A percentile compares a stretch with the other conserved stretches of the same genome.
phyloP scores from a whole-genome alignment of 805 yeast genomes.

The Metschnikowia rubicola region DNA sequence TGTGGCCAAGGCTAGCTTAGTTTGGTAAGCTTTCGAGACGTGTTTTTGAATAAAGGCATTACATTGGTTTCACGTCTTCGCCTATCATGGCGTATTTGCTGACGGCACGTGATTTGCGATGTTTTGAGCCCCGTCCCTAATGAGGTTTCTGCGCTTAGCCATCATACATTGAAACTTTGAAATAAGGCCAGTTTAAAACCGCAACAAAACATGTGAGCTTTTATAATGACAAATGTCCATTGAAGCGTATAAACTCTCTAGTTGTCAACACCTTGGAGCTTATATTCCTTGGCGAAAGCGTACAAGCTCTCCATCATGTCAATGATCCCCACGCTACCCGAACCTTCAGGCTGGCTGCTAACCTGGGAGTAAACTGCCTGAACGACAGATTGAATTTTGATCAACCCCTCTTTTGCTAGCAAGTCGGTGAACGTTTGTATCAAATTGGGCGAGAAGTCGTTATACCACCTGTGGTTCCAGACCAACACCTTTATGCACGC shows the following conservation, averaged over 20 bases:
- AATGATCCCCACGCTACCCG: constrained; percentile 43
- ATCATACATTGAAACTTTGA: too few relatives aligned
- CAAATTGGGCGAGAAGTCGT: constrained; percentile 76
- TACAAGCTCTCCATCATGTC: constrained; percentile 54
- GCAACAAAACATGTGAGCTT: too few relatives aligned
- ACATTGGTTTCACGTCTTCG: neutral
- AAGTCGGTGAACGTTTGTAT: constrained; percentile 55
- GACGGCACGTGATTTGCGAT: constrained; percentile 4
- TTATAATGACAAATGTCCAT: neutral
- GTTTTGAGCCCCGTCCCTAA: too few relatives aligned
- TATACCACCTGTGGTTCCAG: constrained; percentile 99
- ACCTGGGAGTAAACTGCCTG: constrained; percentile 57
- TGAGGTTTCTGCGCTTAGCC: too few relatives aligned
- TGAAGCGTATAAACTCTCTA: neutral
- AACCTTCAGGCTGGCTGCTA: constrained; percentile 19
- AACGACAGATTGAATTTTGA: constrained; percentile 70
- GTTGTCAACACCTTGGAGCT: constrained; percentile 41
- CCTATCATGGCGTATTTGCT: neutral
- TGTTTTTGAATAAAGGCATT: too few relatives aligned
- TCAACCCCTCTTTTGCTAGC: constrained; percentile 72
- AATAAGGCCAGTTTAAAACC: too few relatives aligned
- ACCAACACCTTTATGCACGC: constrained; percentile 74
- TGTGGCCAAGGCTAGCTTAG: too few relatives aligned
- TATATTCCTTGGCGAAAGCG: constrained; percentile 44
- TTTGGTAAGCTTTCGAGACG: too few relatives aligned